Evolutionary conservation across 805 yeast species (phyloP), one percentile per base, ranked within the genome.

Genomic region (Metschnikowia noctiluminum): DNA sequence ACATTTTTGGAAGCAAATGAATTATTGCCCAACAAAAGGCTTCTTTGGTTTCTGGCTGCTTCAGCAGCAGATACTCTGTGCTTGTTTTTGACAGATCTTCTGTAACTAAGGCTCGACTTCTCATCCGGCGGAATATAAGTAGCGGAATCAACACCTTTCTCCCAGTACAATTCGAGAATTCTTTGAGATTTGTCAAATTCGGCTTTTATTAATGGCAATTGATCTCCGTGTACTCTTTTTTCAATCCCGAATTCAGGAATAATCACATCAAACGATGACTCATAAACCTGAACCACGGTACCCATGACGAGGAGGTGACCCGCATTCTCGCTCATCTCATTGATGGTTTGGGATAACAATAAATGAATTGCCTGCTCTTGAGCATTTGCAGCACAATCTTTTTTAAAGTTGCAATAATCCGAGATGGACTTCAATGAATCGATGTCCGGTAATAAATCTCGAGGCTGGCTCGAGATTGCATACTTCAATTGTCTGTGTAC

Each of bases 221-320:
- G 98, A 68, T 94, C 99, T 28, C 98, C 97, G 62, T 94, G 99
- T 21, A 91, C 97, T 61, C 97, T 78, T 68, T 91, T 91, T 64
- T 91, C 97, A 58, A 91, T 87, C 39, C 97, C 97, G 70, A 90
- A 86, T 56, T 89, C 96, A 2, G 97, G 96, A 53, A 91, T 75
- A 56, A 87, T 81, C 3, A 91, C 92, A 65, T 94, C 99, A 70
- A 94, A 94, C 1, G 98, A 89, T 1, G 96, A 88, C 68, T 94
- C 98, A 65, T 92, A 91, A 9, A 92, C 97, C 65, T 90, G 97
- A 27, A 89, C 69, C 14, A 92, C 94, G 13, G 89, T 81, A 13
- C 96, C 97, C 80, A 84, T 82, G 36, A 90, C 82, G 54, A 92
- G 75, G 43, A 89, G 64, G 64, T 89, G 96, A 1, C 96, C 96